Evolutionary conservation across 441 rosid genomes (phyloP), one percentile per base, ranked within the genome.

Genomic region (Codiaeum variegatum): DNA sequence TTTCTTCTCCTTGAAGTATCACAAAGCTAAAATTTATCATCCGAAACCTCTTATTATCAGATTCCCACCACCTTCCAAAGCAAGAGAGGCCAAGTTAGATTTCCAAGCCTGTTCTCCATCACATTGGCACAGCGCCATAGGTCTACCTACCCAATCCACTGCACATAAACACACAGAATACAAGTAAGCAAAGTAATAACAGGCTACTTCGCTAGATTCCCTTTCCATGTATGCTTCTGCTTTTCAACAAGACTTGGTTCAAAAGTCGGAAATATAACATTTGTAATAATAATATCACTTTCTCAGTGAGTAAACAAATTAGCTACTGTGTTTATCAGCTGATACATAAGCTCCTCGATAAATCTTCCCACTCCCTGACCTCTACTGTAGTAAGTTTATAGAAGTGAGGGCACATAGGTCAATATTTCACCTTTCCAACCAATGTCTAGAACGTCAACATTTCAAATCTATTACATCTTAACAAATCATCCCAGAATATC

Each of bases 221-320:
- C 18, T 24, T 42, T 38, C 8, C 29, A 36, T n/a, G 60, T 23
- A 21, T n/a, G 23, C 47, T 4, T 63, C 44, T 38, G 19, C 67
- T 55, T 55, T 23, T 55, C n/a, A 23, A 23, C 60, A 55, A 55
- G 23, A 63, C 12, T 38, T 69, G 24, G 52, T 69, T 55, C 62
- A 23, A 16, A 40, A 38, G 31, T 42, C 15, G 16, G 38, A 69
- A 36, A 29, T 6, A 56, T 21, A 36, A 16, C 34, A 55, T 69
- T 36, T 26, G 11, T 11, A 44, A 47, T 11, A 44, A 47, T 24
- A 11, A 16, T 54, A 36, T 58, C 16, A 24, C 8, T 21, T 18
- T 38, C 62, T 54, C 55, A 36, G 6, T 42, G 23, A 13, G 34
- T 3, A 44, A 23, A 55, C 24, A 23, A 24, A 56, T 55, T 23